A percentile compares a stretch with the other conserved stretches of the same genome.
Conservation (phyloP, 164 flowering plant species). For the Taxillus chinensis region DNA sequence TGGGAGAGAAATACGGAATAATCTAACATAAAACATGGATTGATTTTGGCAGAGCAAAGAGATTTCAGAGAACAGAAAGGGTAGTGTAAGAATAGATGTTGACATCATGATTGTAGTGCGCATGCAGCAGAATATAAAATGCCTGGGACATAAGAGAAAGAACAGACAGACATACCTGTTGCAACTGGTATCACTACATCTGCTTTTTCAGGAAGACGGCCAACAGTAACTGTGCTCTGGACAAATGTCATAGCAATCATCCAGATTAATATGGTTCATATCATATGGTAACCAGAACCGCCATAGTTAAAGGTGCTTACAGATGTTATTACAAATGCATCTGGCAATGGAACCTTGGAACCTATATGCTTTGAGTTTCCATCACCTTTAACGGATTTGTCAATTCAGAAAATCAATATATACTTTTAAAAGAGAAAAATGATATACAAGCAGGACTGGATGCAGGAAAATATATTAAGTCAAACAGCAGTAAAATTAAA, state of each 20-base stretch:
- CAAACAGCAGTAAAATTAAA: no score
- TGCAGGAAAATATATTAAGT: neutral
- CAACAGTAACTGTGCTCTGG: conserved; percentile 59
- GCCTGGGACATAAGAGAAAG: no score
- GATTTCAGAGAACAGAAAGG: no score
- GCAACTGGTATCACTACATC: conserved; percentile 85
- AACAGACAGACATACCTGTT: conserved; percentile 41
- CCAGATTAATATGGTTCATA: neutral
- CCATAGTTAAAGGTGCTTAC: conserved; percentile 29
- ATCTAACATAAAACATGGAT: no score
- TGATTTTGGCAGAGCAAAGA: no score
- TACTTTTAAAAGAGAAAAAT: neutral
- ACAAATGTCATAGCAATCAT: conserved; percentile 8
- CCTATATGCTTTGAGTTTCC: conserved; percentile 82
- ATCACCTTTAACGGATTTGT: conserved; percentile 38
- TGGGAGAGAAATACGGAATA: no score
- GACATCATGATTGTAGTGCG: no score
- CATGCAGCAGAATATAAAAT: no score
- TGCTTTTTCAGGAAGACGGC: conserved; percentile 76
- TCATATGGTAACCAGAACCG: neutral
- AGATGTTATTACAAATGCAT: conserved; percentile 63
- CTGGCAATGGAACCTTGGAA: conserved; percentile 49
- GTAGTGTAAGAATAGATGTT: no score
- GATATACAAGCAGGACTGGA: neutral
- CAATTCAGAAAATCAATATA: neutral